phyloP scores from a whole-genome alignment of 169 alveolate genomes.

The Babesia caballi region DNA sequence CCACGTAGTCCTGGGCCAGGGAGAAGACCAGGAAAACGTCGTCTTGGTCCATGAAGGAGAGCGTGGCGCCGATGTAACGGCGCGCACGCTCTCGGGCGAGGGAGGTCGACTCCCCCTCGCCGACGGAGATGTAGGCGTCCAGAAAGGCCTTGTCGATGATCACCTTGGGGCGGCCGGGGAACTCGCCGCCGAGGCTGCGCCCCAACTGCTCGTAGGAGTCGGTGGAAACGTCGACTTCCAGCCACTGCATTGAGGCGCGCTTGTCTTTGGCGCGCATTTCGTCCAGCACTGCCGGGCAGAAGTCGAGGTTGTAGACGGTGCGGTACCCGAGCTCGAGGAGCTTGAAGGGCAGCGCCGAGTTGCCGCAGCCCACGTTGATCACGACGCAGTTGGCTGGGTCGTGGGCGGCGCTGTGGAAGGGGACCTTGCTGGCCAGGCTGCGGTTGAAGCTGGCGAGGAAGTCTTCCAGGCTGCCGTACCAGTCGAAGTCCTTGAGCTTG shows the following conservation, averaged over 20 bases:
- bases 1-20: slow-evolving; percentile 70
- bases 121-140: slow-evolving; percentile 73
- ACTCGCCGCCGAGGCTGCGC: slow-evolving; percentile 18
- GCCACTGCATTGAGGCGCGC: slow-evolving; percentile 41
- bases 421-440: slow-evolving; percentile 10
- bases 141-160: slow-evolving; percentile 76
- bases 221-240: slow-evolving; percentile 64
- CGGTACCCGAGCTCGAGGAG: slow-evolving; percentile 67
- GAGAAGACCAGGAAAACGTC: slow-evolving; percentile 70
- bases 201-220: slow-evolving; percentile 30
- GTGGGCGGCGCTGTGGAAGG: not conserved
- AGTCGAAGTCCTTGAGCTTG: slow-evolving; percentile 69
- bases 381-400: slow-evolving; percentile 45
- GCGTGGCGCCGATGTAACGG: slow-evolving; percentile 53
- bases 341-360: slow-evolving; percentile 63
- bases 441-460: slow-evolving; percentile 40
- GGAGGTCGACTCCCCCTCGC: slow-evolving; percentile 64
- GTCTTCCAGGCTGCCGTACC: slow-evolving; percentile 70
- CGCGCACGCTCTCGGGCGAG: slow-evolving; percentile 63
- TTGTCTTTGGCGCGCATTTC: slow-evolving; percentile 59
- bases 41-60: slow-evolving; percentile 57
- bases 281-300: slow-evolving; percentile 64
- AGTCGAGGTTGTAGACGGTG: slow-evolving; percentile 62
- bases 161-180: slow-evolving; percentile 54
- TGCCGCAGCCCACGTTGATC: slow-evolving; percentile 74